A percentile compares a stretch with the other conserved stretches of the same genome.
These are phyloP conservation scores for Scenedesmus sp. DNA, from an alignment of 163 green algal species.

Conservation along the genomic window DNA sequence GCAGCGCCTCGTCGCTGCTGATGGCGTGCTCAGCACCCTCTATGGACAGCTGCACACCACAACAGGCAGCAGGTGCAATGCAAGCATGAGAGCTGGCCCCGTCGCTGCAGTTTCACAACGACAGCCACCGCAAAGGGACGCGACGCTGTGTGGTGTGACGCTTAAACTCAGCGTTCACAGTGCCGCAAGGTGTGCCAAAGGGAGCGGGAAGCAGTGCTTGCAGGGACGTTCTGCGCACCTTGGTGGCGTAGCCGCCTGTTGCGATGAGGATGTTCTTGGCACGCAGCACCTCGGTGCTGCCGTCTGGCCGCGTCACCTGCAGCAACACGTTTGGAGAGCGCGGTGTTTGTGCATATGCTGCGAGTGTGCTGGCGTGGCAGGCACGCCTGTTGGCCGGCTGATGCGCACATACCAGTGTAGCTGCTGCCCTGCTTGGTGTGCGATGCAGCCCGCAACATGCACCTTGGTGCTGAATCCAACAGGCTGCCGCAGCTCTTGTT, in stretches of 20 bases:
- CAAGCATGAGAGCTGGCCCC: too few relatives aligned
- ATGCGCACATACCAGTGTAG: neutral
- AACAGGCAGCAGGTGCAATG: neutral
- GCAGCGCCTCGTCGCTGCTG: slow-evolving; percentile 94
- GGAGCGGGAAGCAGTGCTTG: too few relatives aligned
- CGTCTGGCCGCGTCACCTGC: slow-evolving; percentile 42
- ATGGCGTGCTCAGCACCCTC: slow-evolving; percentile 86
- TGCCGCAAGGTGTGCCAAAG: too few relatives aligned
- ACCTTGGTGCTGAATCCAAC: too few relatives aligned
- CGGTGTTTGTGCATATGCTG: too few relatives aligned
- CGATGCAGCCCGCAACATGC: too few relatives aligned
- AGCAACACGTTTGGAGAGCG: neutral
- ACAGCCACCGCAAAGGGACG: too few relatives aligned
- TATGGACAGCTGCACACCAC: slow-evolving; percentile 30
- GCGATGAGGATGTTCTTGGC: slow-evolving; percentile 83
- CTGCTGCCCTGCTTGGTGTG: neutral
- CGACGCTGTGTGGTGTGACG: too few relatives aligned
- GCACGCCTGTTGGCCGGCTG: neutral
- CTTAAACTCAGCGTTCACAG: too few relatives aligned
- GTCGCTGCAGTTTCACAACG: too few relatives aligned
- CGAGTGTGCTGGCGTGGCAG: neutral
- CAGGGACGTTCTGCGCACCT: neutral
- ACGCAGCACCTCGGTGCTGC: slow-evolving; percentile 56
- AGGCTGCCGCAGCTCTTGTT: too few relatives aligned
- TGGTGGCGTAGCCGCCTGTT: slow-evolving; percentile 71